phyloP scores from a whole-genome alignment of 1,284 basidiomycete species.

The Leccinum variabile region DNA sequence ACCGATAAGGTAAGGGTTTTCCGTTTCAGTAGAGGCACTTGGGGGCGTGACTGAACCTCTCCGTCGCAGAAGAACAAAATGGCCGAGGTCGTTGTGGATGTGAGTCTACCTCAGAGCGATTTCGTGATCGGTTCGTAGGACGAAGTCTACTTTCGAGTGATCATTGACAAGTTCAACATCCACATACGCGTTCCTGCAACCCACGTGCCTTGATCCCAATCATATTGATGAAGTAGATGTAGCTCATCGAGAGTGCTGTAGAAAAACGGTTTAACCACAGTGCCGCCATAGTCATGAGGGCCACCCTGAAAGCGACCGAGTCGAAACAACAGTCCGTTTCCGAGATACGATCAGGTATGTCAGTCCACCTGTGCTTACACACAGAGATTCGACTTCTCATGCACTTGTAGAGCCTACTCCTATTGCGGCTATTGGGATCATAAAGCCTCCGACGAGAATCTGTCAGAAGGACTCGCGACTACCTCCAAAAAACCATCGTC shows the following conservation, averaged over 20 bases:
- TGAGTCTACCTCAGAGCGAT: constrained; percentile 38
- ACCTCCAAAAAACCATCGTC: constrained; percentile 60
- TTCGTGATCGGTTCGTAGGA: constrained; percentile 47
- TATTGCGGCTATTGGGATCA: constrained; percentile 58
- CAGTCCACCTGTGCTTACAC: constrained; percentile 13
- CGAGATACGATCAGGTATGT: constrained; percentile 65
- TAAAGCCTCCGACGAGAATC: constrained; percentile 53
- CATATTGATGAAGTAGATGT: constrained; percentile 17
- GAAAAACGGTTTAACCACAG: constrained; percentile 77
- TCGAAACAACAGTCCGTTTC: constrained; percentile 57
- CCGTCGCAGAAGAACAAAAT: constrained; percentile 50
- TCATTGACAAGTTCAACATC: constrained; percentile 86
- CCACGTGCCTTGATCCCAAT: background rate
- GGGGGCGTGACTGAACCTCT: constrained; percentile 6
- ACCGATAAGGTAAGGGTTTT: constrained; percentile 46
- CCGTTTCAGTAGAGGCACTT: background rate
- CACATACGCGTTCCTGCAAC: constrained; percentile 60
- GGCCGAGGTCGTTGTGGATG: constrained; percentile 64
- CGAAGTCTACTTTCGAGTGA: constrained; percentile 77
- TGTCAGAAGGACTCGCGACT: constrained; percentile 58
- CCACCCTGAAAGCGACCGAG: constrained; percentile 70
- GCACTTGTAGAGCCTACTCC: constrained; percentile 57
- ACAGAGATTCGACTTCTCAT: constrained; percentile 1
- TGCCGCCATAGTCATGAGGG: constrained; percentile 70
- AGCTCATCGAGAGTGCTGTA: constrained; percentile 78